Base-by-base conservation (phyloP, 495 filamentous ascomycete genomes). In the Xylaria castorea region DNA sequence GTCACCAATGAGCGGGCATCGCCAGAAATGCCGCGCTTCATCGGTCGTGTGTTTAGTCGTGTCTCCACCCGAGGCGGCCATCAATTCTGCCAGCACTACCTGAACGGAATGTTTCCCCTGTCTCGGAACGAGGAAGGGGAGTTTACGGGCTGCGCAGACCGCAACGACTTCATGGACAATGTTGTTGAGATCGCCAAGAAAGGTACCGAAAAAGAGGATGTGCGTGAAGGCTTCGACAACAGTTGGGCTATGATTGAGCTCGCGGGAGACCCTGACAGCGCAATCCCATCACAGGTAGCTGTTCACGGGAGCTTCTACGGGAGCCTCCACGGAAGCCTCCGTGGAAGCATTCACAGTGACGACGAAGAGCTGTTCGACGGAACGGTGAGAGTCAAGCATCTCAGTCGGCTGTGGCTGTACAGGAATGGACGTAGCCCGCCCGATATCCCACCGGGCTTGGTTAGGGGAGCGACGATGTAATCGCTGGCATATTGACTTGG, bases 21-120 rank as follows among this genome's bases (percentile, higher is more conserved):
- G 8, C 75, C 71, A 3, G 74, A 73, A 51, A 78, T 87, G 57
- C 87, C 89, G 63, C 86, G 92, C 27, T 97, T 91, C 80, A 88
- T 92, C 77, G 94, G 94, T 1, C 88, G 89, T 18, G 85, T 97
- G 0, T 97, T 97, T 71, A 84, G 88, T n/a, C 87, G 90, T 1
- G 82, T 83, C 4, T 89, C 86, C 0, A 76, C 78, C 20, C 81
- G 86, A 1, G 83, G 85, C 5, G 94, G 94, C 0, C 94, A 97
- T 77, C 83, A 92, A 72, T 85, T 97, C 70, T 90, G 88, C 66
- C 91, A 94, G 83, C 94, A 97, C 76, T 97, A 96, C 63, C 82
- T 97, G 0, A 89, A 92, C 67, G 82, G 79, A n/a, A 95, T 97
- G 91, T 97, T 97, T 73, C 87, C 88, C 0, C 79, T 90, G 3